Conservation (phyloP, 495 filamentous ascomycete species). For the Podospora pseudoanserina region DNA sequence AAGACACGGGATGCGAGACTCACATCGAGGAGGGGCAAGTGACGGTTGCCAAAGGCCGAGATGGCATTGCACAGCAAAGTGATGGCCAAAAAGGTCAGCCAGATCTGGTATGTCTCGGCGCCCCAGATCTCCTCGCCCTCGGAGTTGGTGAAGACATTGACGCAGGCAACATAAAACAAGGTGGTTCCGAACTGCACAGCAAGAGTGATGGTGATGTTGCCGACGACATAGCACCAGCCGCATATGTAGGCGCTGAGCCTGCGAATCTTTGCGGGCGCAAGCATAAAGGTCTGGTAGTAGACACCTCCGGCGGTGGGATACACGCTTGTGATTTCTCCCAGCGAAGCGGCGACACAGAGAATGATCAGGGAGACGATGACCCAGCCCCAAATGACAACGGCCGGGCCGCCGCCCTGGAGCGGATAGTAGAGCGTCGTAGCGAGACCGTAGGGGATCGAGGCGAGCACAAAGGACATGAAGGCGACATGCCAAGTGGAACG, state of each 20-base stretch:
- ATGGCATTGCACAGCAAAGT: slow-evolving; percentile 53
- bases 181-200: slow-evolving; percentile 66
- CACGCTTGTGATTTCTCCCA: slow-evolving; percentile 55
- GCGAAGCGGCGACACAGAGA: slow-evolving; percentile 49
- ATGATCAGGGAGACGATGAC: slow-evolving; percentile 47
- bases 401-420: slow-evolving; percentile 60
- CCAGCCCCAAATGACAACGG: slow-evolving; percentile 65
- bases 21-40: slow-evolving; percentile 55
- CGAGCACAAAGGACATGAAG: slow-evolving; percentile 56
- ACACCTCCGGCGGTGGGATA: slow-evolving; percentile 55
- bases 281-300: slow-evolving; percentile 57
- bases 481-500: slow-evolving; percentile 54
- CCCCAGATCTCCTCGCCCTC: slow-evolving; percentile 37
- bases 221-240: slow-evolving; percentile 64
- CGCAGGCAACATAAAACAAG: slow-evolving; percentile 49
- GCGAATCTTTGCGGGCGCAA: slow-evolving; percentile 40
- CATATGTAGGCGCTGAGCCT: slow-evolving; percentile 59
- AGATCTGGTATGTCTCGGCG: slow-evolving; percentile 54
- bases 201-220: slow-evolving; percentile 67
- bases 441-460: slow-evolving; percentile 60
- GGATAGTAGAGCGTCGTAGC: slow-evolving; percentile 69
- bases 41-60: slow-evolving; percentile 54
- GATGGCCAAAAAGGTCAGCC: slow-evolving; percentile 57
- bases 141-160: slow-evolving; percentile 49
- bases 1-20: slow-evolving; percentile 14